Conservation (phyloP, 441 rosid species). For the Hura crepitans region DNA sequence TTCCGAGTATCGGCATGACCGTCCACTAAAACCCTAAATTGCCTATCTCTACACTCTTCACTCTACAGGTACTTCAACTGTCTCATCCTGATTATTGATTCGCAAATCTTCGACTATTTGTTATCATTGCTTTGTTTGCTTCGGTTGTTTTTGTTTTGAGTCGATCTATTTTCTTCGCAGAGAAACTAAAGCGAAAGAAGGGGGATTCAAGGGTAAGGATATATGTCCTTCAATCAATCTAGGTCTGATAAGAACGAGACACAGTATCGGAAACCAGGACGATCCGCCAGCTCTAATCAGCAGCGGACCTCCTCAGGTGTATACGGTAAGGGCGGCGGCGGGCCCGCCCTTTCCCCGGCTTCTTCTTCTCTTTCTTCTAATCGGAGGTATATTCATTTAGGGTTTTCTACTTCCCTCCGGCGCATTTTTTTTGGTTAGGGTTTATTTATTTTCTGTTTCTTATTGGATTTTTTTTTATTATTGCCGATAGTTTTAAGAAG, state of each 20-base stretch:
- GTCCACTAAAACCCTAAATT: slow-evolving; percentile 50
- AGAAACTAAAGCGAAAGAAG: slow-evolving; percentile 23
- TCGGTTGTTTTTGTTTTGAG: slow-evolving; percentile 2
- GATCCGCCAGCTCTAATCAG: slow-evolving; percentile 68
- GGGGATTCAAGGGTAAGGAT: slow-evolving; percentile 40
- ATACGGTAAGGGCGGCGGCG: slow-evolving; percentile 64
- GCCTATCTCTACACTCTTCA: slow-evolving; percentile 18
- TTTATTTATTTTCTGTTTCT: slow-evolving; percentile 9
- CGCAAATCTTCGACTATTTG: not conserved
- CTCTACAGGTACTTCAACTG: slow-evolving; percentile 11
- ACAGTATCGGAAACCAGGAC: slow-evolving; percentile 63
- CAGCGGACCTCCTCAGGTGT: slow-evolving; percentile 65
- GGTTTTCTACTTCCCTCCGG: not conserved
- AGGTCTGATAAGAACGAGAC: slow-evolving; percentile 74
- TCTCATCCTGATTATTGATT: not conserved
- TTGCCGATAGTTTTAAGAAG: slow-evolving; percentile 58
- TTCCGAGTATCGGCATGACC: slow-evolving; percentile 10
- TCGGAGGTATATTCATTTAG: slow-evolving; percentile 39
- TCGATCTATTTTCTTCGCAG: slow-evolving; percentile 27
- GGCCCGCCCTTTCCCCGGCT: slow-evolving; percentile 63
- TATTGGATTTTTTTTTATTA: not conserved
- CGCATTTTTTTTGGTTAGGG: slow-evolving; percentile 8
- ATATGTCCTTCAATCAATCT: slow-evolving; percentile 97
- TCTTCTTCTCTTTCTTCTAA: slow-evolving; percentile 38
- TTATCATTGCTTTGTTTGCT: slow-evolving; percentile 18